Conservation (phyloP, 106 monocot genomes). For the Dendrobium chrysotoxum region DNA sequence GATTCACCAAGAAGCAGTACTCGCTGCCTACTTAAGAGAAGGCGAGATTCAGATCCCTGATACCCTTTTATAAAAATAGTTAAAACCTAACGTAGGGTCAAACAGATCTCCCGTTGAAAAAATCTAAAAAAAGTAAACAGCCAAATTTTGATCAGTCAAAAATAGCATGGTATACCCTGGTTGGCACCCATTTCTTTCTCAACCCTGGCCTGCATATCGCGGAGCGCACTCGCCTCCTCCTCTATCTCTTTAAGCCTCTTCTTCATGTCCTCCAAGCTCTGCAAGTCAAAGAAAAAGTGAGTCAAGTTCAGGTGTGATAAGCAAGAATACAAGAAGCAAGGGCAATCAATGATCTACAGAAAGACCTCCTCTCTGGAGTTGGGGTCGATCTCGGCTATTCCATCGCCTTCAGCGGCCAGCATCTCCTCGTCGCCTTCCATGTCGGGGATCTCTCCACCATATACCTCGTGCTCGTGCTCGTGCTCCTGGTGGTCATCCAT, state of each 20-base stretch:
- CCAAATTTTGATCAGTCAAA: not conserved
- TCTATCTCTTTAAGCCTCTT: slow-evolving; percentile 79
- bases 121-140: not conserved
- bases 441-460: slow-evolving; percentile 11
- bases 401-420: not conserved
- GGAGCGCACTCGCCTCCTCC: slow-evolving; percentile 78
- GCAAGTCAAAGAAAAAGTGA: slow-evolving; percentile 3
- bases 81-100: not conserved
- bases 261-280: slow-evolving; percentile 90
- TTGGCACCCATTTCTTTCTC: slow-evolving; percentile 69
- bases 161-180: not conserved
- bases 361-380: slow-evolving; percentile 2
- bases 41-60: not conserved
- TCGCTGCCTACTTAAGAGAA: not conserved
- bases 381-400: not conserved
- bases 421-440: slow-evolving; percentile 7
- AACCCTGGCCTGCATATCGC: slow-evolving; percentile 89
- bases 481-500: not conserved
- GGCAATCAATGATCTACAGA: not conserved
- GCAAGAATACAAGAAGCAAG: not conserved
- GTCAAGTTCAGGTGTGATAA: not conserved
- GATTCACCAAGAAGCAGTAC: not conserved
- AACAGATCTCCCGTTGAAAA: not conserved
- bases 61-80: not conserved
- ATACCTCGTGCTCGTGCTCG: slow-evolving; percentile 8